Percentiles rank a stretch among this genome's conserved stretches.
Conservation (phyloP, 108 stramenopile species). For the Fragilaria crotonensis region DNA sequence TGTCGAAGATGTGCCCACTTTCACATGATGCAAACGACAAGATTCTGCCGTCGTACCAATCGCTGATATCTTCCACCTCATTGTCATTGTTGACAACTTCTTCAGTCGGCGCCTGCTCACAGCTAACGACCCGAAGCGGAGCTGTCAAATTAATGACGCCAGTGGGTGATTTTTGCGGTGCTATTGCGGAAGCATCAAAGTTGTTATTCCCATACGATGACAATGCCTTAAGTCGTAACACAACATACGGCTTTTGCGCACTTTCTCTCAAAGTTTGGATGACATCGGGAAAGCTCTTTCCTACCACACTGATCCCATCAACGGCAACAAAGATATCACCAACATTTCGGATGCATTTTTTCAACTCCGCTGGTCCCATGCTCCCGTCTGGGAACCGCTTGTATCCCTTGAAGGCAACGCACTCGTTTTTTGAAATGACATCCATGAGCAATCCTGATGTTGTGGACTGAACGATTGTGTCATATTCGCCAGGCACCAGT, state of each 20-base stretch:
- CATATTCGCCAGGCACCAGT: not conserved
- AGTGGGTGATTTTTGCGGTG: not conserved
- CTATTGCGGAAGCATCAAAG: not conserved
- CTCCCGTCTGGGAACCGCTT: not conserved
- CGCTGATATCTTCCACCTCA: constrained; percentile 36
- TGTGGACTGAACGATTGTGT: not conserved
- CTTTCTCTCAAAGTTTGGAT: not conserved
- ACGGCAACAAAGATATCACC: not conserved
- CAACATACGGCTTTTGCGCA: not conserved
- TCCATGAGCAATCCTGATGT: not conserved
- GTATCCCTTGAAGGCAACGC: not conserved
- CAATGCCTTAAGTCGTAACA: not conserved
- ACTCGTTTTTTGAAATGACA: not conserved
- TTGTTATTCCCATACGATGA: not conserved
- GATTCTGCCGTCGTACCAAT: constrained; percentile 78
- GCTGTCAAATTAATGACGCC: not conserved
- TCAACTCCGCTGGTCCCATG: not conserved
- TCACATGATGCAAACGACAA: constrained; percentile 12
- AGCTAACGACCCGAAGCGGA: not conserved
- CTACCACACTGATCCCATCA: not conserved
- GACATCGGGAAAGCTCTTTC: not conserved
- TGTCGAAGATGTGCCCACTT: constrained; percentile 24
- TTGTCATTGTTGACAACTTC: constrained; percentile 23
- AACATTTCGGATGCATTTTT: not conserved
- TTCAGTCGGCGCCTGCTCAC: constrained; percentile 2